phyloP scores from a whole-genome alignment of 208 protist species.

The Leishmania tropica region DNA sequence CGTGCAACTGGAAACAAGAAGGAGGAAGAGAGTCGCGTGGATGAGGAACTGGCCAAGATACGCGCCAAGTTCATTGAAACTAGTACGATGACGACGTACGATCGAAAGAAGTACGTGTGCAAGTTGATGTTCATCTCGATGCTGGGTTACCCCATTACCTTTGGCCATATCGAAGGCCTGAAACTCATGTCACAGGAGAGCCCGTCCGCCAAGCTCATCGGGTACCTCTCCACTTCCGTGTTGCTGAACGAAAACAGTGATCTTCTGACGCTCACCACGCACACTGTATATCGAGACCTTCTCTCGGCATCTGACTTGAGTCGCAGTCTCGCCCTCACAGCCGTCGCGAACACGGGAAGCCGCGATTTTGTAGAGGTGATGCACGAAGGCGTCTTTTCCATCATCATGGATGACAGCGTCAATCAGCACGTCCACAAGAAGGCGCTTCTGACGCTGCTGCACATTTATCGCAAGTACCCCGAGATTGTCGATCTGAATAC shows the following conservation, averaged over 20 bases:
- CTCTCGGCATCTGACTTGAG: slow-evolving; percentile 89
- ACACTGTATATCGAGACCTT: slow-evolving; percentile 97
- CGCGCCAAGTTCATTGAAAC: slow-evolving; percentile 96
- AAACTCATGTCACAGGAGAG: slow-evolving; percentile 95
- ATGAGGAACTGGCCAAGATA: slow-evolving; percentile 99
- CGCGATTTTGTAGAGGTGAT: slow-evolving; percentile 98
- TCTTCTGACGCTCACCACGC: slow-evolving; percentile 97
- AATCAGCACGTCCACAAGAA: slow-evolving; percentile 97
- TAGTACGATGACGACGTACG: slow-evolving; percentile 91
- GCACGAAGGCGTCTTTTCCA: slow-evolving; percentile 91
- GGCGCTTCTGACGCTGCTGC: slow-evolving; percentile 96
- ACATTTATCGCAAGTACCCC: slow-evolving; percentile 96
- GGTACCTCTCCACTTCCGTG: slow-evolving; percentile 96
- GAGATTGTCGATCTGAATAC: slow-evolving; percentile 76
- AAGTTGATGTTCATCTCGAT: slow-evolving; percentile 99
- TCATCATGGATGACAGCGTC: slow-evolving; percentile 86
- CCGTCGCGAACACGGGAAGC: slow-evolving; percentile 97
- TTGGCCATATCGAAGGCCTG: slow-evolving; percentile 99
- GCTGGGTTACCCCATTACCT: slow-evolving; percentile 99
- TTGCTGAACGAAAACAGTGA: slow-evolving; percentile 98
- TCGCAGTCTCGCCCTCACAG: slow-evolving; percentile 96
- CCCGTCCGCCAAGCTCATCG: slow-evolving; percentile 98
- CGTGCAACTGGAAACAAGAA: slow-evolving; percentile 92
- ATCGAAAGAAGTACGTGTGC: slow-evolving; percentile 99
- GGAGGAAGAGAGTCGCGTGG: slow-evolving; percentile 95